Evolutionary conservation across 805 yeast species (phyloP).

Genomic region (Saccharomycopsis olivae): DNA sequence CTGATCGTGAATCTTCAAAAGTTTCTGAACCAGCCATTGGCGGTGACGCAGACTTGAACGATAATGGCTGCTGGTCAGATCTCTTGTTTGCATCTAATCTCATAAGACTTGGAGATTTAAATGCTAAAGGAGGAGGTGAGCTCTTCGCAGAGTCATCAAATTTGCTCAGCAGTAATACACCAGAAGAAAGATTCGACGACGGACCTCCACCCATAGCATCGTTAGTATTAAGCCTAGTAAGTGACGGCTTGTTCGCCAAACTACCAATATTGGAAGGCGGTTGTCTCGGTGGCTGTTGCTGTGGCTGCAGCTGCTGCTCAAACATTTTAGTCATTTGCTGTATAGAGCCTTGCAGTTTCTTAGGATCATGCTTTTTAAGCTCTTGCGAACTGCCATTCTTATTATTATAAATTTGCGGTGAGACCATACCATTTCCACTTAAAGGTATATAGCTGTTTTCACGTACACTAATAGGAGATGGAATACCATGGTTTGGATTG

Average conservation of each 20-base stretch:
- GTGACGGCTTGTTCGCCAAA: conserved; percentile 7
- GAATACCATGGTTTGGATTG: not conserved
- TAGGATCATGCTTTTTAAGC: not conserved
- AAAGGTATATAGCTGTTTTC: conserved; percentile 10
- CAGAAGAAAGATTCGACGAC: no score
- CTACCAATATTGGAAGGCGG: no score
- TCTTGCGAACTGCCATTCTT: not conserved
- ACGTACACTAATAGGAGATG: conserved; percentile 7
- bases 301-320: conserved; percentile 5
- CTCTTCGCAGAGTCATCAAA: not conserved
- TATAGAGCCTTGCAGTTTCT: conserved; percentile 1
- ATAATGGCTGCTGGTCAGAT: not conserved
- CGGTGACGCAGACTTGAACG: conserved; percentile 5
- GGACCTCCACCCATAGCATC: no score
- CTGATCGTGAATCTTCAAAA: conserved; percentile 2
- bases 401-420: not conserved
- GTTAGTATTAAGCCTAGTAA: conserved; percentile 2
- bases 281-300: conserved; percentile 9
- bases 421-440: conserved; percentile 3
- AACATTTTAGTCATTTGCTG: not conserved
- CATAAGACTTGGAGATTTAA: conserved; percentile 8
- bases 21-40: no score
- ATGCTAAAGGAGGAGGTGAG: conserved; percentile 8
- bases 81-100: conserved; percentile 1
- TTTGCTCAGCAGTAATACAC: no score